Evolutionary conservation across 768 basidiomycete species (phyloP), one percentile per base, ranked within the genome.

Genomic region (Dendrothele bispora): DNA sequence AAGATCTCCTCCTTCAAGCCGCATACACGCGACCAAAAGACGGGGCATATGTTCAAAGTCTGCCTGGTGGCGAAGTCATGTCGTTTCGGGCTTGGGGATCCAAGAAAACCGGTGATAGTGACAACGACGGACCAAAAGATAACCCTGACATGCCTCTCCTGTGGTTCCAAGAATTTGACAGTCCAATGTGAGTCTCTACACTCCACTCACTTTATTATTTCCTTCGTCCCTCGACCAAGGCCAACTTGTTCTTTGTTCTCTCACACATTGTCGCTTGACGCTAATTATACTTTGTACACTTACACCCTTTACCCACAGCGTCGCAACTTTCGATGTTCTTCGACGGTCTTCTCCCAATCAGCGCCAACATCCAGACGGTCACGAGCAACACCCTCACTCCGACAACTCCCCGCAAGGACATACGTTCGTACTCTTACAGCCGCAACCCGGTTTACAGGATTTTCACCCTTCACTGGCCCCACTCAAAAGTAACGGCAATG

Each of bases 351-450:
- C 52, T 47, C 14, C 41, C 49, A 41, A 53, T 42, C 59, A 65
- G 54, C 59, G 63, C 34, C 52, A 47, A 20, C 54, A 27, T 17
- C n/a, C n/a, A n/a, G n/a, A n/a, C n/a, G n/a, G n/a, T n/a, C n/a
- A n/a, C n/a, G n/a, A n/a, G n/a, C n/a, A n/a, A n/a, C n/a, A n/a
- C n/a, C n/a, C 38, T 25, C 46, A 30, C 21, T 21, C 28, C 14
- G 14, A 30, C 28, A 8, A 44, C 25, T 20, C 7, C 10, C 29
- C 37, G 20, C 29, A 37, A 29, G 24, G 24, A 49, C 50, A 78
- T 68, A 83, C 93, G 3, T 84, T 95, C 58, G 84, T 91, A 7
- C 81, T 98, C 10, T 82, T 93, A 12, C 95, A 98, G 62, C 94
- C 95, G 11, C 84, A 81, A 1, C 86, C 89, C 0, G 77, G 81